A percentile compares a stretch with the other conserved stretches of the same genome.
phyloP scores from a whole-genome alignment of 139 green algal genomes.

The Microglena sp. region DNA sequence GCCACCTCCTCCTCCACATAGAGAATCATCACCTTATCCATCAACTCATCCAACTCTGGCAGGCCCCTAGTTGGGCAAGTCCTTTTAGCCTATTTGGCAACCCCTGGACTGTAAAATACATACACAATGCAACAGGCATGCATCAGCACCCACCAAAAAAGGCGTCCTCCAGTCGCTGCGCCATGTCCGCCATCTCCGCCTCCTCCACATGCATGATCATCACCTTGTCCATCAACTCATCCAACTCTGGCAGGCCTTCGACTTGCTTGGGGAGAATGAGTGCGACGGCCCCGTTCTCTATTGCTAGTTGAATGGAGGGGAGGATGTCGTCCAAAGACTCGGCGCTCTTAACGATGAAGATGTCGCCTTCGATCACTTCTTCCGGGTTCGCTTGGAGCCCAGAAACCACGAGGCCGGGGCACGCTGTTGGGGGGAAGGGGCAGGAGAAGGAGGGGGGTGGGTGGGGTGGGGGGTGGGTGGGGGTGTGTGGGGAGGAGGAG shows the following conservation, averaged over 20 bases:
- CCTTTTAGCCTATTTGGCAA: no score
- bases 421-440: no score
- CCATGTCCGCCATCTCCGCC: slow-evolving; percentile 17
- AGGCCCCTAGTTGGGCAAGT: no score
- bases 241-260: slow-evolving; percentile 15
- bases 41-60: slow-evolving; percentile 10
- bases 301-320: slow-evolving; percentile 2
- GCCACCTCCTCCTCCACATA: slow-evolving; percentile 26
- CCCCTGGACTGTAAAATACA: no score
- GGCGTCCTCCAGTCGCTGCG: slow-evolving; percentile 35
- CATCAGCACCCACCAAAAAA: slow-evolving; percentile 47
- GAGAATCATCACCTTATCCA: slow-evolving; percentile 28
- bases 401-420: no score
- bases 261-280: slow-evolving; percentile 24
- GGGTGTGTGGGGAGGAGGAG: no score
- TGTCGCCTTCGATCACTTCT: no score
- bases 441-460: no score
- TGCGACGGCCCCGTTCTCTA: slow-evolving; percentile 17
- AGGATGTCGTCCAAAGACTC: slow-evolving; percentile 6
- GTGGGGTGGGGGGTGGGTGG: no score
- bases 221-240: slow-evolving; percentile 11
- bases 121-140: neutral
- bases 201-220: slow-evolving; percentile 37
- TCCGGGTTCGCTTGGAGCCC: no score
- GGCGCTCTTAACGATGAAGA: no score